A percentile compares a stretch with the other conserved stretches of the same genome.
These are phyloP conservation scores for Stemphylium vesicarium DNA, from an alignment of 2,329 filamentous ascomycete species.

Conservation along the genomic window DNA sequence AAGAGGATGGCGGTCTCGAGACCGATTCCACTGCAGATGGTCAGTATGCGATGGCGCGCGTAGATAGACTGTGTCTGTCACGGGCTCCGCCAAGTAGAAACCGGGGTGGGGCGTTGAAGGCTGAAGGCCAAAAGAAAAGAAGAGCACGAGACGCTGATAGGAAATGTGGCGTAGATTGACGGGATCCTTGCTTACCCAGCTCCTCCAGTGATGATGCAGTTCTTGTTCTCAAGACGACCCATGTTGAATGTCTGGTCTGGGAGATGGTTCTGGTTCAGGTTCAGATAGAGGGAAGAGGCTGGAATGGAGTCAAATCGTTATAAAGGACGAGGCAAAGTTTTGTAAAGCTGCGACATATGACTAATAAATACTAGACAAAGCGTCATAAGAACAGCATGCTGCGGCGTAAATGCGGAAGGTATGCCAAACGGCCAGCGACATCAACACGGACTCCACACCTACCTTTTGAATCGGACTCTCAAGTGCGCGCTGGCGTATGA, in stretches of 20 bases:
- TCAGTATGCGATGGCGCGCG: conserved; percentile 21
- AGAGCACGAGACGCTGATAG: neutral
- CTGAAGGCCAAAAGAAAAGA: neutral
- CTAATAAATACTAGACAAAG: conserved; percentile 35
- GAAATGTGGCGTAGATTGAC: neutral
- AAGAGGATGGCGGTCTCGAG: conserved; percentile 92
- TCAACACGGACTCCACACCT: conserved; percentile 10
- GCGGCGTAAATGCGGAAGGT: conserved; percentile 21
- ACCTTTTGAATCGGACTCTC: conserved; percentile 10
- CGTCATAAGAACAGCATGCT: conserved; percentile 22
- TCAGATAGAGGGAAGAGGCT: conserved; percentile 10
- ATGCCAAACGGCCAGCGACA: conserved; percentile 14
- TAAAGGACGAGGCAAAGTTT: conserved; percentile 23
- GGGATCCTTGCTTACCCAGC: conserved; percentile 69
- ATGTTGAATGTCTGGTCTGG: conserved; percentile 42
- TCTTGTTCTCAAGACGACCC: conserved; percentile 67
- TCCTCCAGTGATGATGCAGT: conserved; percentile 80
- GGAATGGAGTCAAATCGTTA: conserved; percentile 15
- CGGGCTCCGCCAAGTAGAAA: too few species aligned
- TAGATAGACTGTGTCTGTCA: neutral
- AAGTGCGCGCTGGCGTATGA: conserved; percentile 8
- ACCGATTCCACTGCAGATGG: conserved; percentile 75
- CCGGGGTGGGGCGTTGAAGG: neutral
- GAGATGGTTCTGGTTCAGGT: conserved; percentile 5
- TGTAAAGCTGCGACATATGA: conserved; percentile 35